Base-by-base conservation (phyloP, 2,329 filamentous ascomycete species). In the Pseudocercospora pini-densiflorae region DNA sequence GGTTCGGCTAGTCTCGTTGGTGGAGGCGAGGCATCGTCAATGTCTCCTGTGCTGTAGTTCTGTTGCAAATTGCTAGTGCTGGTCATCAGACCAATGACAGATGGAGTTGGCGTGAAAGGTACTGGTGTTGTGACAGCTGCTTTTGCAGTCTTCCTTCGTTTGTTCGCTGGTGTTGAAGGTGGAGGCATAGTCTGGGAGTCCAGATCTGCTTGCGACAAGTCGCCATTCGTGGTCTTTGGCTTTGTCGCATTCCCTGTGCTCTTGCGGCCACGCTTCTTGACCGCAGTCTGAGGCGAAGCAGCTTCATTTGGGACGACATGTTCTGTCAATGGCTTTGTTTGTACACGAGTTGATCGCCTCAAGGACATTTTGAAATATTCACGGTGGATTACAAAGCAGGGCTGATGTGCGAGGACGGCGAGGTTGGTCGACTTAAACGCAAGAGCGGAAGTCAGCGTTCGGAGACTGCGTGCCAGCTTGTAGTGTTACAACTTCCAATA, bases 1-100 rank as follows among this genome's bases (percentile, higher is more conserved):
- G 90, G 88, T 69, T 89, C 83, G 14, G 88, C 89, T 1, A 90
- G 84, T 24, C 89, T 85, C 1, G 63, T 65, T n/a, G 71, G 62
- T 7, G 75, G 73, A 4, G 75, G 74, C 4, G 66, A 74, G 21
- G 73, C 72, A 64, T 79, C 79, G 62, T 81, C 77, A 45, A 79
- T 77, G 64, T 81, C 80, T 23, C 78, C 79, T 31, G 78, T 77
- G 63, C 76, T 79, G 68, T 78, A 78, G 58, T 81, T 79, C 2
- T 70, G 67, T 51, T 67, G 64, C 5, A 67, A 43, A 8, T 61
- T 47, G 61, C 74, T 75, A 12, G 72, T 65, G 31, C 79, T 81
- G 23, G 80, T 76, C 71, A 86, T 83, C 62, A 85, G 74, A 6
- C 78, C 79, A 33, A 85, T 79, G 40, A 80, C 81, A 24, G 82